A percentile compares a stretch with the other conserved stretches of the same genome.
phyloP scores from a whole-genome alignment of 2,329 filamentous ascomycete genomes.

The Aspergillus uvarum region DNA sequence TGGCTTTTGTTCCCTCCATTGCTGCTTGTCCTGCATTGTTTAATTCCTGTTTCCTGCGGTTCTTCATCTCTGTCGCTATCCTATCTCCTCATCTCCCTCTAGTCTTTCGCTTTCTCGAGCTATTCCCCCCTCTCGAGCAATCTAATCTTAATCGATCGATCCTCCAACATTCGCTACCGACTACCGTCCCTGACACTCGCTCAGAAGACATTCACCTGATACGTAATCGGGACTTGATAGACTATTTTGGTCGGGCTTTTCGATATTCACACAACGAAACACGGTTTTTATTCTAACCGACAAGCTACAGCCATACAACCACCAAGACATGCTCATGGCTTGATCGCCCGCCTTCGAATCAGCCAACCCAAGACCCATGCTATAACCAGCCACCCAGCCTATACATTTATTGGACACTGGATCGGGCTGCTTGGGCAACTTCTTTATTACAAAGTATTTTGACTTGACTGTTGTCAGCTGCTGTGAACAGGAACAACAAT shows the following conservation, averaged over 20 bases:
- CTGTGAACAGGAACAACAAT: conserved; percentile 26
- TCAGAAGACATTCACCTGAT: conserved; percentile 5
- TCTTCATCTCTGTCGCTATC: background rate
- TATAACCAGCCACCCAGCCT: background rate
- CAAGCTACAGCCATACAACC: background rate
- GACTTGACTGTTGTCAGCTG: background rate
- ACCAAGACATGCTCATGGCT: background rate
- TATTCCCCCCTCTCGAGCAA: conserved; percentile 11
- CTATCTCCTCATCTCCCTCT: conserved; percentile 1
- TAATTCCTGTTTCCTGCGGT: background rate
- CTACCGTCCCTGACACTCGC: conserved; percentile 17
- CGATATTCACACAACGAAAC: background rate
- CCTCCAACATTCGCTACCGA: conserved; percentile 14
- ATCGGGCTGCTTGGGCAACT: conserved; percentile 2
- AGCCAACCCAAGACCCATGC: conserved; percentile 3
- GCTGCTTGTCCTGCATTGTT: conserved; percentile 6
- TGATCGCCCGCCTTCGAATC: conserved; percentile 1
- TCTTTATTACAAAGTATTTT: background rate
- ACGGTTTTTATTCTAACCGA: background rate
- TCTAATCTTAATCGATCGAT: conserved; percentile 11
- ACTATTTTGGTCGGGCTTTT: background rate
- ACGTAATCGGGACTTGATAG: background rate
- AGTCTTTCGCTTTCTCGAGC: conserved; percentile 5
- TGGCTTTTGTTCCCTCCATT: conserved; percentile 8
- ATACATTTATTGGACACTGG: conserved; percentile 2